Conservation (phyloP, 192 early-diverging fungal species). For the Coemansia sp. region DNA sequence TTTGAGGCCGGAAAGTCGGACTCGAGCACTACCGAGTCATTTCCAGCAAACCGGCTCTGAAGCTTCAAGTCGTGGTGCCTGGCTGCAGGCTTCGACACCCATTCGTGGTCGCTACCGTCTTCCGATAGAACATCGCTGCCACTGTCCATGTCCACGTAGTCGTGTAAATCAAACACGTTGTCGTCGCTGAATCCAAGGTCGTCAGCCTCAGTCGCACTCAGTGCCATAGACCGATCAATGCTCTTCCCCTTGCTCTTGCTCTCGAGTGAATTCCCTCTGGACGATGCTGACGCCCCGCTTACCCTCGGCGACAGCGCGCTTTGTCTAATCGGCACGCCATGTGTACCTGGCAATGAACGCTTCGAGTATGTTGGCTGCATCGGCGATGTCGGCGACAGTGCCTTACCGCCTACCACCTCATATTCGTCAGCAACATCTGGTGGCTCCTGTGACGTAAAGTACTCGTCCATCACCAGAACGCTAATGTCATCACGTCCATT, state of each 20-base stretch:
- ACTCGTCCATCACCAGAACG: constrained; percentile 39
- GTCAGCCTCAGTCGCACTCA: constrained; percentile 10
- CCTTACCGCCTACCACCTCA: constrained; percentile 45
- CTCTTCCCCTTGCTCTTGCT: constrained; percentile 25
- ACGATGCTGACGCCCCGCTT: constrained; percentile 3
- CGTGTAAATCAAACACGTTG: constrained; percentile 32
- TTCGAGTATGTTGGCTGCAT: constrained; percentile 43
- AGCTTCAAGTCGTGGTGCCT: constrained; percentile 7
- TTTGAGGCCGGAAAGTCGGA: constrained; percentile 29
- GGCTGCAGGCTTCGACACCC: background rate
- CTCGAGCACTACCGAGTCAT: constrained; percentile 43
- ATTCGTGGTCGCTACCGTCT: constrained; percentile 14
- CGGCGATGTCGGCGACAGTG: constrained; percentile 40
- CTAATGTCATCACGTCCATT: constrained; percentile 46
- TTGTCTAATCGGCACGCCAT: constrained; percentile 11
- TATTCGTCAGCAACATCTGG: constrained; percentile 44
- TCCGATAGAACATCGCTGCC: constrained; percentile 22
- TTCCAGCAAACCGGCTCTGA: constrained; percentile 35
- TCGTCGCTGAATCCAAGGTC: constrained; percentile 27
- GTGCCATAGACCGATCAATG: constrained; percentile 6
- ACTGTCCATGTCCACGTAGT: constrained; percentile 43
- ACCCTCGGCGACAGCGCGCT: background rate
- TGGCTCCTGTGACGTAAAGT: constrained; percentile 41
- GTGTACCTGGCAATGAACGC: background rate
- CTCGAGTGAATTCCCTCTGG: constrained; percentile 23